Base-by-base conservation (phyloP, 2,329 filamentous ascomycete species). In the Alternaria gansuensis region DNA sequence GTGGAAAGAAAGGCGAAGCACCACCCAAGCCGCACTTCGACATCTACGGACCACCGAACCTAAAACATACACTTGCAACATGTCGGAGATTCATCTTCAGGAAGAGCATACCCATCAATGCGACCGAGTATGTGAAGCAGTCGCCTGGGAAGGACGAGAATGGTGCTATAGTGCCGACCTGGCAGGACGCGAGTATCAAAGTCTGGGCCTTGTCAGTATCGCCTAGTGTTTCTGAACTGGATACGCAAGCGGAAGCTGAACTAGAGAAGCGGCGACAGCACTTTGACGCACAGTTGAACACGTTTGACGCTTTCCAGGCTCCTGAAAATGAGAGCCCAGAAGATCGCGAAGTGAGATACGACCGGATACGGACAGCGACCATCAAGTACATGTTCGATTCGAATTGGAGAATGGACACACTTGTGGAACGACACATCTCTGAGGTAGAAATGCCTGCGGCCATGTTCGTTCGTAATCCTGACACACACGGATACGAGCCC, bases 11-110 rank as follows among this genome's bases (percentile, higher is more conserved):
- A 14, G 31, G 17, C 1, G 44, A 59, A 9, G 43, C 54, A 28
- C 74, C 74, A 3, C 34, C 57, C 3, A 72, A 54, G 66, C 76
- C 63, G 3, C 65, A 62, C 49, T 72, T 76, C 58, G 75, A 84
- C n/a, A 81, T 98, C 11, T 90, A 96, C 73, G 93, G 91, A 3
- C 88, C 89, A 4, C 87, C 87, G 51, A 98, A 98, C 73, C 78
- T 98, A 54, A 85, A 88, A 44, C 90, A 97, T 72, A 84, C 87
- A 5, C 78, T 99, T 56, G 93, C 92, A n/a, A 91, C 93, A 0
- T 89, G 90, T 14, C 86, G 95, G 44, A 83, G 88, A 31, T 97
- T 97, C 77, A 87, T 98, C 49, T 94, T 97, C 69, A 86, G 95
- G 36, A 93, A 91, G 68, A 89, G 91, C 0, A 84, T 96, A 73